These are phyloP conservation scores for Viola odorata DNA, from an alignment of 345 rosid genomes.

Conservation along the genomic window DNA sequence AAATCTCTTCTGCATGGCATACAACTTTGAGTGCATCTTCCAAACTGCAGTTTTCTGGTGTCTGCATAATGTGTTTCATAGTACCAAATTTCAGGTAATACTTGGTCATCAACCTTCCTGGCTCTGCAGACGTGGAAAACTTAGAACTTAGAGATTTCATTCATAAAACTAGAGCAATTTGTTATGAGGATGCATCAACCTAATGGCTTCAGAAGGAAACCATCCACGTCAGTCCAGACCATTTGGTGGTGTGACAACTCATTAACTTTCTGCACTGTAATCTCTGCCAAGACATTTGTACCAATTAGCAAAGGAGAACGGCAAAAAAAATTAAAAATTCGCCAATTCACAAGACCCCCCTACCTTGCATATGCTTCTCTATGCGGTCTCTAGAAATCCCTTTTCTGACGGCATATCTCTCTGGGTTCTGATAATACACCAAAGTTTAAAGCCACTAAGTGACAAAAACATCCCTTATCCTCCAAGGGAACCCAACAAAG, in stretches of 20 bases:
- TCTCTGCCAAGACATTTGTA: slow-evolving; percentile 40
- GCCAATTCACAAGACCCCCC: slow-evolving; percentile 4
- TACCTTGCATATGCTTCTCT: slow-evolving; percentile 91
- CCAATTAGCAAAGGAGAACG: slow-evolving; percentile 15
- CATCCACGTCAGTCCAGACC: slow-evolving; percentile 87
- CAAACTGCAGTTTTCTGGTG: slow-evolving; percentile 59
- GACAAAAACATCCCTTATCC: not conserved
- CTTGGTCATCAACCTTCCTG: slow-evolving; percentile 95
- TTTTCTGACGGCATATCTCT: slow-evolving; percentile 70
- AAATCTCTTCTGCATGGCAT: slow-evolving; percentile 85
- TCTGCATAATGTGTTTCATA: slow-evolving; percentile 83
- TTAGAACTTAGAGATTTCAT: slow-evolving; percentile 2
- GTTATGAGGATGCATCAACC: slow-evolving; percentile 35
- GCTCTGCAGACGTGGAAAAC: slow-evolving; percentile 42
- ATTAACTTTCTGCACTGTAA: slow-evolving; percentile 68
- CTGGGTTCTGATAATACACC: slow-evolving; percentile 60
- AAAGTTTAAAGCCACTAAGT: slow-evolving; percentile 6
- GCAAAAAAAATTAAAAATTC: slow-evolving; percentile 9
- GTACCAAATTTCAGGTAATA: slow-evolving; percentile 84
- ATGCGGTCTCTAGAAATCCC: slow-evolving; percentile 66
- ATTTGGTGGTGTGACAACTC: slow-evolving; percentile 77
- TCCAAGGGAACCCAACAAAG: not conserved
- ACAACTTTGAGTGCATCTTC: slow-evolving; percentile 70
- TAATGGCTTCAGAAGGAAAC: slow-evolving; percentile 80
- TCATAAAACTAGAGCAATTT: slow-evolving; percentile 10